phyloP scores from a whole-genome alignment of 441 rosid species.

The Gossypium davidsonii region DNA sequence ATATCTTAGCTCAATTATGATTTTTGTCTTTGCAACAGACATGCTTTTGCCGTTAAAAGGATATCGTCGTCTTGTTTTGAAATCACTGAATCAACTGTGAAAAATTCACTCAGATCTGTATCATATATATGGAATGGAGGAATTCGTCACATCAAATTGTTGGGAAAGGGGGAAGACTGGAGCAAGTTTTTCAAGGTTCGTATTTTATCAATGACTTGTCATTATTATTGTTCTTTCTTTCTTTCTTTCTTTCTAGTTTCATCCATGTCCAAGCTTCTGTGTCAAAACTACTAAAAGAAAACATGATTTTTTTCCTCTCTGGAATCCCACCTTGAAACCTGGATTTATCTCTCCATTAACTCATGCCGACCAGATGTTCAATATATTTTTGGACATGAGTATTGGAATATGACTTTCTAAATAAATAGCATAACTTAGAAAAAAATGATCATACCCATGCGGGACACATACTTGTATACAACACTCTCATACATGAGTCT shows the following conservation, averaged over 20 bases:
- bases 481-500: not conserved
- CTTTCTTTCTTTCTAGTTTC: not conserved
- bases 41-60: slow-evolving; percentile 37
- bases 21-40: slow-evolving; percentile 35
- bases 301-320: too few species aligned
- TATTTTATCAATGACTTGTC: slow-evolving; percentile 3
- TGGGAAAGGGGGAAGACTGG: slow-evolving; percentile 68
- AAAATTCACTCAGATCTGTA: slow-evolving; percentile 41
- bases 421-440: not conserved
- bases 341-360: too few species aligned
- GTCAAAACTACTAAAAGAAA: not conserved
- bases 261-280: not conserved
- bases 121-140: slow-evolving; percentile 57
- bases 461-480: not conserved
- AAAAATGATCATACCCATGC: not conserved
- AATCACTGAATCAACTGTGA: slow-evolving; percentile 39
- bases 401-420: not conserved
- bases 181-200: slow-evolving; percentile 58
- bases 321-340: too few species aligned
- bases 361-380: too few species aligned
- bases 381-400: not conserved
- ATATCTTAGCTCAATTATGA: not conserved
- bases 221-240: not conserved
- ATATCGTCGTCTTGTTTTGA: slow-evolving; percentile 51
- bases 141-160: slow-evolving; percentile 25